phyloP scores from a whole-genome alignment of 768 basidiomycete species.

The Hygrophorus russula region DNA sequence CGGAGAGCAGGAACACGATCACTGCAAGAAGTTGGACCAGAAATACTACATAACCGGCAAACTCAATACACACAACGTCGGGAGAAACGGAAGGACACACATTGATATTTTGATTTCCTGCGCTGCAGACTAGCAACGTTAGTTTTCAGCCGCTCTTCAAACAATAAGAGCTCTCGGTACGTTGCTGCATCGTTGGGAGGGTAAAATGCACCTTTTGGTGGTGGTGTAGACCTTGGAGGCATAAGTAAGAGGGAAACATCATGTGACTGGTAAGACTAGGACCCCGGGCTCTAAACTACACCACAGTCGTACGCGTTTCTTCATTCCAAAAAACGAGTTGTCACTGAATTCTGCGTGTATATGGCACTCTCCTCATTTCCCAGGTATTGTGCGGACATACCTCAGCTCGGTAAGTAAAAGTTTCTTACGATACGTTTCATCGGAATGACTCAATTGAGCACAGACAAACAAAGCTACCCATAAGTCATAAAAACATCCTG shows the following conservation, averaged over 20 bases:
- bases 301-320: too few relatives aligned
- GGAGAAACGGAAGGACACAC: constrained; percentile 29
- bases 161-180: constrained; percentile 79
- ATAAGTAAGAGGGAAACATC: not conserved
- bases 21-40: constrained; percentile 55
- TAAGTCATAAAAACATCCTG: too few relatives aligned
- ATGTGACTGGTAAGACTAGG: too few relatives aligned
- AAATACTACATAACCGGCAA: constrained; percentile 43
- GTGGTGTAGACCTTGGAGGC: constrained; percentile 20
- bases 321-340: too few relatives aligned
- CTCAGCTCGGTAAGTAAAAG: too few relatives aligned
- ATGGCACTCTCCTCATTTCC: too few relatives aligned
- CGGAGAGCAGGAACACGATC: constrained; percentile 62
- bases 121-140: constrained; percentile 75
- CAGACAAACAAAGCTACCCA: too few relatives aligned
- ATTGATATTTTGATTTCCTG: constrained; percentile 73
- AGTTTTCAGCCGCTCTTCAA: constrained; percentile 94
- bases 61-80: constrained; percentile 13
- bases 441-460: too few relatives aligned
- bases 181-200: constrained; percentile 72
- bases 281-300: too few relatives aligned
- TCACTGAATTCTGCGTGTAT: too few relatives aligned
- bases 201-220: constrained; percentile 16
- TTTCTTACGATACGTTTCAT: too few relatives aligned
- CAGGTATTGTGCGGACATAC: too few relatives aligned